Base-by-base conservation (phyloP, 495 filamentous ascomycete species). In the Schizothecium vesticola region DNA sequence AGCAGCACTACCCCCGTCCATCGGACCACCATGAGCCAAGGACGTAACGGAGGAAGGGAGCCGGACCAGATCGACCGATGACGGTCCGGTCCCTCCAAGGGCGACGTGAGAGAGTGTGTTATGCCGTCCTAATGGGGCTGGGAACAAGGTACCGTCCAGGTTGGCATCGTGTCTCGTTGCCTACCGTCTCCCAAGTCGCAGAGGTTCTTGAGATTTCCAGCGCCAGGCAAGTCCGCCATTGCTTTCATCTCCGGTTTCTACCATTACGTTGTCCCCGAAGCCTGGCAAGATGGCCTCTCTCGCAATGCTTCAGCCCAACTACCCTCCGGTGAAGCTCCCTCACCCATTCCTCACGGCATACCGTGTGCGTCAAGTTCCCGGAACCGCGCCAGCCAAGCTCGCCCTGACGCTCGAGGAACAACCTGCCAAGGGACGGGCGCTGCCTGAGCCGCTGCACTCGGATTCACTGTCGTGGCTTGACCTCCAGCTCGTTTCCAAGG, bases 261-360 rank as follows among this genome's bases (percentile, higher is more conserved):
- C 21, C 57, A 7, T 64, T 36, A 65, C 28, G 22, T 43, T 29
- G 2, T 22, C 22, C 25, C 31, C 11, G 25, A 11, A 59, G 11
- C 12, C 57, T 16, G 33, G 5, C 62, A 55, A 13, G 24, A 69
- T 67, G 62, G 33, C 63, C 25, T 36, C 65, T 10, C 33, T 55
- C 0, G 12, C 43, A 22, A 62, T 43, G 28, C 26, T 26, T 21
- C 58, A 59, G 9, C 31, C 63, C 19, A 69, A 68, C 5, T 72
- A 72, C 56, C 67, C 70, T 16, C 70, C 60, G 56, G 64, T 72
- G 16, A 78, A 75, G 73, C 77, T 81, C 23, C 79, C 79, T 22
- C 78, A 81, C 60, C 79, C 79, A 0, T 81, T 78, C 56, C 74
- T 77, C 3, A 79, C 78, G n/a, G 66, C 75, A 26, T 81, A 81